Evolutionary conservation across 2,329 filamentous ascomycete species (phyloP).

Genomic region (Claviceps africana): DNA sequence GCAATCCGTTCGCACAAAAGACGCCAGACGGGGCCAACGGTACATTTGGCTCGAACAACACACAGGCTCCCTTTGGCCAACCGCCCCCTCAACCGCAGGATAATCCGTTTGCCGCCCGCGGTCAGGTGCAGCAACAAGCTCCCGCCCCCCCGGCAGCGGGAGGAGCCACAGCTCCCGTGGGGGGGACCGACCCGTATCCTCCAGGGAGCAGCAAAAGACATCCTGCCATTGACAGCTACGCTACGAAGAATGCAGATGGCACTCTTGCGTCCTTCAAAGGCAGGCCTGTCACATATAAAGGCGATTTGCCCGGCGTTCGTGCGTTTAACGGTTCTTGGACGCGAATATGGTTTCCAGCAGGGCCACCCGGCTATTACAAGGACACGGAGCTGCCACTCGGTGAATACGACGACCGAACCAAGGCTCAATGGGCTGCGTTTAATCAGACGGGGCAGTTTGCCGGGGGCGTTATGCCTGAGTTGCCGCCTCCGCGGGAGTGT

Average conservation of each 20-base stretch:
- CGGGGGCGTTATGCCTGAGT: constrained; percentile 56
- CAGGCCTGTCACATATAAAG: constrained; percentile 45
- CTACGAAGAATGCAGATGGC: constrained; percentile 26
- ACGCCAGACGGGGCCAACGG: constrained; percentile 4
- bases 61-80: constrained; percentile 13
- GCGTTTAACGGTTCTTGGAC: constrained; percentile 41
- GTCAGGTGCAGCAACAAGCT: constrained; percentile 6
- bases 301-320: constrained; percentile 31
- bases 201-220: constrained; percentile 30
- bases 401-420: constrained; percentile 44
- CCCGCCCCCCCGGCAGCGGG: constrained; percentile 3
- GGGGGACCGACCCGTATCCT: constrained; percentile 25
- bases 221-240: constrained; percentile 30
- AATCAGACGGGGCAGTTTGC: constrained; percentile 52
- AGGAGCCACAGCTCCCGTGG: background rate
- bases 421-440: constrained; percentile 51
- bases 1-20: constrained; percentile 13
- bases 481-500: constrained; percentile 68
- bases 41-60: constrained; percentile 11
- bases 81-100: constrained; percentile 9
- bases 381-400: constrained; percentile 47
- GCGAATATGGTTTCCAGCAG: constrained; percentile 61
- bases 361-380: constrained; percentile 47
- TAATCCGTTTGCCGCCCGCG: constrained; percentile 13
- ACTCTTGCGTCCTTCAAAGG: constrained; percentile 47